Conservation (phyloP, 2,329 filamentous ascomycete species). For the Arthrobotrys entomopaga region DNA sequence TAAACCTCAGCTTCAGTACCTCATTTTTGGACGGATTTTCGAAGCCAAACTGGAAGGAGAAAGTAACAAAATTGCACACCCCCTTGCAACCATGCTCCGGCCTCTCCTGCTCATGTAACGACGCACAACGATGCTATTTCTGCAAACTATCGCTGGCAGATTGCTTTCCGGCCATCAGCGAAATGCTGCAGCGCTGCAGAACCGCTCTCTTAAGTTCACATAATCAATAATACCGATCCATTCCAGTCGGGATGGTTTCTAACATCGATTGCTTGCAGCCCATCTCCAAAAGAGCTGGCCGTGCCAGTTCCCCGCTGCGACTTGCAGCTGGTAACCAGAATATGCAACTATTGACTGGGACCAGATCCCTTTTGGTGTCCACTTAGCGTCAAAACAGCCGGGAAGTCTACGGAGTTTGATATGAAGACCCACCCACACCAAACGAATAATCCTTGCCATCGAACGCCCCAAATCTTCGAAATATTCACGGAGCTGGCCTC, state of each 20-base stretch:
- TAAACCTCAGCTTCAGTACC: too few relatives aligned
- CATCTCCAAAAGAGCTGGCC: background rate
- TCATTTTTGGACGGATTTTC: too few relatives aligned
- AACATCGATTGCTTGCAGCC: slow-evolving; percentile 5
- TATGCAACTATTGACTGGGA: background rate
- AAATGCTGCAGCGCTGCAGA: background rate
- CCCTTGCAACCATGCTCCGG: too few relatives aligned
- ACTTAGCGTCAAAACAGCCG: slow-evolving; percentile 49
- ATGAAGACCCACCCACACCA: slow-evolving; percentile 48
- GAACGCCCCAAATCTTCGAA: slow-evolving; percentile 2
- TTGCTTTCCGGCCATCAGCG: too few relatives aligned
- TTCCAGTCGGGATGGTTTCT: slow-evolving; percentile 16
- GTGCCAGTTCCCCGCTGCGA: background rate
- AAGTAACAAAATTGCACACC: too few relatives aligned
- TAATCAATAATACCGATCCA: background rate
- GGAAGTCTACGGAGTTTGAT: background rate
- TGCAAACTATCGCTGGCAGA: too few relatives aligned
- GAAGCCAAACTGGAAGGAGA: too few relatives aligned
- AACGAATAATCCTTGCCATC: slow-evolving; percentile 24
- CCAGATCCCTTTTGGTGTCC: slow-evolving; percentile 9
- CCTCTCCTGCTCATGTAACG: too few relatives aligned
- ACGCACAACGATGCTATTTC: too few relatives aligned
- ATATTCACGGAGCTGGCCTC: slow-evolving; percentile 18
- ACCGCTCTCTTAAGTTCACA: background rate
- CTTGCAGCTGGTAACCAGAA: background rate